Evolutionary conservation across 306 rosid species (phyloP), one percentile per base, ranked within the genome.

Genomic region (Rosa rugosa): DNA sequence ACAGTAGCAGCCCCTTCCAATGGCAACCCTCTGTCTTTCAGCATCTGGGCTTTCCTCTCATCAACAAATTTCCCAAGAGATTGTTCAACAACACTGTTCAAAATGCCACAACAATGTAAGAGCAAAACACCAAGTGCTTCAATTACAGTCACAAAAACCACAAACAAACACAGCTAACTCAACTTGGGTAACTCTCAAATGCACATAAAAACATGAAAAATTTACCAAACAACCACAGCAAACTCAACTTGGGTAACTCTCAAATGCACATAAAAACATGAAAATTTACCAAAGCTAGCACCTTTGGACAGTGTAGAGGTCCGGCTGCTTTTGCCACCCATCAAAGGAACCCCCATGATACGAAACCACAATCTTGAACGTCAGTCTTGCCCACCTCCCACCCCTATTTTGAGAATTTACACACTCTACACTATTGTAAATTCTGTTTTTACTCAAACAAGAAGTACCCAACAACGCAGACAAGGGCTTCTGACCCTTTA

Each of bases 321-420:
- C 92, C 1, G 99, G 99, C 81, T 95, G 99, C 89, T 85, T 95
- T 83, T 95, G 98, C 98, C 99, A 95, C 41, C 99, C 99, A 77
- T 95, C 97, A 87, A 92, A 92, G 2, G 98, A 92, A 69, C 78
- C 84, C 42, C 98, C 99, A 25, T 91, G 90, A 77, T 92, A 92
- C 3, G 96, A 91, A 77, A 92, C 88, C 78, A 85, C 60, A 69
- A 95, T 87, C 86, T 91, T 92, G 84, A 95, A 92, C 1, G 92
- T 95, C 14, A 71, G 17, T 67, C 99, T 88, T 18, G 97, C 98
- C 98, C 99, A 95, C 86, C 97, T 92, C 83, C 97, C 97, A 59
- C 78, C 34, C 75, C 83, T 86, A 47, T 81, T 87, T 75, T 89
- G 69, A 71, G 83, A 70, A 5, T 75, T 40, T 71, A 81, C 85